Base-by-base conservation (phyloP, 2,329 filamentous ascomycete genomes). In the Talaromyces marneffei region DNA sequence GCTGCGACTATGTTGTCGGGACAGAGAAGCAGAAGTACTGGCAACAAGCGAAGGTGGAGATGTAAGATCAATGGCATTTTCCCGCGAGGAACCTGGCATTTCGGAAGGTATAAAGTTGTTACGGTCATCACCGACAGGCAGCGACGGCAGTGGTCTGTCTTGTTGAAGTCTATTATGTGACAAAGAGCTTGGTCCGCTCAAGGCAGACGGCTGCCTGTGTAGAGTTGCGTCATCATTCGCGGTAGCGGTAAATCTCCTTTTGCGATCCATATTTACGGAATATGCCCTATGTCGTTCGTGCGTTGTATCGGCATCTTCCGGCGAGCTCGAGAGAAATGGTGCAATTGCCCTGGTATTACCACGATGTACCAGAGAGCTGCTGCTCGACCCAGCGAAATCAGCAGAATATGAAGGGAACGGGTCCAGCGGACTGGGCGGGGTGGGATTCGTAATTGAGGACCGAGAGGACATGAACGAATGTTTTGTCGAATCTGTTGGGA, bases 191-290 rank as follows among this genome's bases (percentile, higher is more conserved):
- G 60, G 40, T 52, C 58, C 44, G 48, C 60, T 48, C 54, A 63
- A 57, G 46, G 44, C 33, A 44, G 59, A 57, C 23, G 57, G 57
- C 20, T 65, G 62, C 59, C 67, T 64, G 42, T 64, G 58, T 52
- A 63, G 65, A 3, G 61, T 65, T 55, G 55, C 64, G 57, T 73
- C 72, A 57, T 75, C 69, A 18, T 70, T 65, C 29, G 71, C 63
- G 57, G 71, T 73, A n/a, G 74, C 71, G 9, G 75, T 74, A 58
- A 79, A 65, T 63, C 77, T 74, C 63, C 77, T 73, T 67, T 79
- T 79, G 50, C 77, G 72, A 61, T 79, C 76, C 59, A 72, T 64
- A 20, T 20, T 60, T 31, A 55, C 20, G 14, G 27, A 55, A 52
- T 53, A 39, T 57, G 27, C 20, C 40, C 55, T 57, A 12, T 37